Conservation (phyloP, 805 yeast genomes). For the Metschnikowia amazonensis region DNA sequence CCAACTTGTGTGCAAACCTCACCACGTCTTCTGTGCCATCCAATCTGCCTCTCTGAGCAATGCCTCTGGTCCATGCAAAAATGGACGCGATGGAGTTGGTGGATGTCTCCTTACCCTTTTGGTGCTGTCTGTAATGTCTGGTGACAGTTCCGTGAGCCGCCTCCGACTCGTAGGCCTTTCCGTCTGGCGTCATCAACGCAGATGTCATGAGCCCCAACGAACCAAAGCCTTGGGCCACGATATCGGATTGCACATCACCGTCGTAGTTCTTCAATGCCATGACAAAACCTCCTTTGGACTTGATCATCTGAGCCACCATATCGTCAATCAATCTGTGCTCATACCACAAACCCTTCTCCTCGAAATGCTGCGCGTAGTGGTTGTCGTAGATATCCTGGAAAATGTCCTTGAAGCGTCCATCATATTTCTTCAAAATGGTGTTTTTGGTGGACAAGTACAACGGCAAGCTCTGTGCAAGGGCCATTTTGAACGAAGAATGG, state of each 20-base stretch:
- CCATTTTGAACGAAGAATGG: constrained; percentile 85
- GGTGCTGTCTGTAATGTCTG: constrained; percentile 93
- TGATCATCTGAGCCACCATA: constrained; percentile 98
- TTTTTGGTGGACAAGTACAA: constrained; percentile 88
- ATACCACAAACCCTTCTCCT: constrained; percentile 82
- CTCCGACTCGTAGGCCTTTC: constrained; percentile 91
- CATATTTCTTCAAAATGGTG: constrained; percentile 90
- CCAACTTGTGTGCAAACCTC: constrained; percentile 72
- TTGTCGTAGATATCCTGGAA: constrained; percentile 76
- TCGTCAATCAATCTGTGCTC: constrained; percentile 96
- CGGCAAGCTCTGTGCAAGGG: constrained; percentile 72
- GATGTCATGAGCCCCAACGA: constrained; percentile 97
- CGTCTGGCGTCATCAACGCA: constrained; percentile 94
- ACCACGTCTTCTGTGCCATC: constrained; percentile 85
- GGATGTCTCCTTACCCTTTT: constrained; percentile 94
- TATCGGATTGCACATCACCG: constrained; percentile 95
- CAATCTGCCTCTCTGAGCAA: constrained; percentile 85
- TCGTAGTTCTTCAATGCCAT: constrained; percentile 97
- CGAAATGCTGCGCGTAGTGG: constrained; percentile 68
- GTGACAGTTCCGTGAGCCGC: constrained; percentile 99
- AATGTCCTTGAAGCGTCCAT: constrained; percentile 92
- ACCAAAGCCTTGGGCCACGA: constrained; percentile 97
- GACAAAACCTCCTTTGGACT: constrained; percentile 90
- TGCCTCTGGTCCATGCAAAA: constrained; percentile 95
- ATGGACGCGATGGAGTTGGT: constrained; percentile 97